Evolutionary conservation across 2,329 filamentous ascomycete genomes (phyloP).

Genomic region (Ceratocystis destructans): DNA sequence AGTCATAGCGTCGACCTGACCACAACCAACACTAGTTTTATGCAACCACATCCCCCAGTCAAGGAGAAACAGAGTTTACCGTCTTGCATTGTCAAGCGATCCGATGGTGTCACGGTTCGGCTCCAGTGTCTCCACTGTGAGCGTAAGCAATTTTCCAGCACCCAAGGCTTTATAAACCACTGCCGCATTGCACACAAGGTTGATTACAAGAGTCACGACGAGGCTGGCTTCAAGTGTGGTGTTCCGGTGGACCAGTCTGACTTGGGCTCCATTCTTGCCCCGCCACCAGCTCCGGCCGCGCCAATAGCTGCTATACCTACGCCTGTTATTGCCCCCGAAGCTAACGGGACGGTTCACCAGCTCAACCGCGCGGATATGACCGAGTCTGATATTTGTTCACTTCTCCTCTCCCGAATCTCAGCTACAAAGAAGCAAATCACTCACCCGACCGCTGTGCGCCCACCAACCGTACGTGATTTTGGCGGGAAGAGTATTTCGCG

Average conservation of each 20-base stretch:
- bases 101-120: constrained; percentile 76
- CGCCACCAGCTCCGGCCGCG: background rate
- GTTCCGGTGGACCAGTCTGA: constrained; percentile 51
- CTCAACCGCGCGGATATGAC: constrained; percentile 11
- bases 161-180: constrained; percentile 98
- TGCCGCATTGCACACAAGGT: constrained; percentile 89
- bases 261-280: constrained; percentile 8
- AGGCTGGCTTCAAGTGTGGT: constrained; percentile 77
- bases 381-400: constrained; percentile 18
- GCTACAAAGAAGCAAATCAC: constrained; percentile 18
- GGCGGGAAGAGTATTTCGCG: constrained; percentile 11
- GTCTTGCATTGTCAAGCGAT: constrained; percentile 71
- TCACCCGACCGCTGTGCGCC: constrained; percentile 5
- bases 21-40: background rate
- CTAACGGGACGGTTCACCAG: constrained; percentile 10
- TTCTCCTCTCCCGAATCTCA: constrained; percentile 17
- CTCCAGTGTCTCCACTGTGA: constrained; percentile 81
- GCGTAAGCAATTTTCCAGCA: constrained; percentile 84
- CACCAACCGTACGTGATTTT: background rate
- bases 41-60: constrained; percentile 43
- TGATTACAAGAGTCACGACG: constrained; percentile 92
- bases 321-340: background rate
- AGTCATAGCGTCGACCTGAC: constrained; percentile 19
- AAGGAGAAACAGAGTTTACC: constrained; percentile 58
- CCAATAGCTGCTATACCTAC: constrained; percentile 1